Conservation (phyloP, 768 basidiomycete species). For the Xerocomellus chrysenteron region DNA sequence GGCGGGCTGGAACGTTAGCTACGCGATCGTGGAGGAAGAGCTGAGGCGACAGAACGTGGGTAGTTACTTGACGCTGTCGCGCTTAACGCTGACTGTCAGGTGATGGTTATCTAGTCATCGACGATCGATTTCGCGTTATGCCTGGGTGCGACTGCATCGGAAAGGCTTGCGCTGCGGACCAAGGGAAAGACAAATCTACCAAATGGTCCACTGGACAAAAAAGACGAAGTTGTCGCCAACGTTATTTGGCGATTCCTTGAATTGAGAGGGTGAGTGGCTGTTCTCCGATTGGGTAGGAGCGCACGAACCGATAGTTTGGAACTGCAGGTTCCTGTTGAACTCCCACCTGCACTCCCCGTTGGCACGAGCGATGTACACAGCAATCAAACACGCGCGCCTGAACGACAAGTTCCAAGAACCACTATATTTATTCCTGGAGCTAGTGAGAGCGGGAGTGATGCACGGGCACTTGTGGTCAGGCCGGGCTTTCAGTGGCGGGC, state of each 20-base stretch:
- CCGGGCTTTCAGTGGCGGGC: constrained; percentile 88
- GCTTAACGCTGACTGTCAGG: constrained; percentile 27
- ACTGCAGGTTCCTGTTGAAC: constrained; percentile 78
- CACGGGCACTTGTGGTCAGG: constrained; percentile 91
- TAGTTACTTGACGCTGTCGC: constrained; percentile 20
- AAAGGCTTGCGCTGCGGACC: constrained; percentile 80
- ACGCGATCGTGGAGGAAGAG: constrained; percentile 87
- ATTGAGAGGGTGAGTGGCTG: constrained; percentile 69
- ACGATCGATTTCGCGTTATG: constrained; percentile 97
- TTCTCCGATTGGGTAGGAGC: constrained; percentile 2
- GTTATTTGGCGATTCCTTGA: constrained; percentile 99
- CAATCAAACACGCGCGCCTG: constrained; percentile 71
- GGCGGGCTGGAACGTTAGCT: constrained; percentile 85
- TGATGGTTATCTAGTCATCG: constrained; percentile 63
- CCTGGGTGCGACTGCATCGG: constrained; percentile 83
- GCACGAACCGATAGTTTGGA: constrained; percentile 9
- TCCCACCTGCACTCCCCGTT: constrained; percentile 86
- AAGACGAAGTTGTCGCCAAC: constrained; percentile 97
- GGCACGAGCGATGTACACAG: constrained; percentile 88
- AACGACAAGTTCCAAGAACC: constrained; percentile 99
- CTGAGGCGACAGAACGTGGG: constrained; percentile 94
- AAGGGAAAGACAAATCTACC: constrained; percentile 56
- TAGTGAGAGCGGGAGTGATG: constrained; percentile 95
- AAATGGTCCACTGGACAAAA: constrained; percentile 76
- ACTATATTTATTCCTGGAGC: constrained; percentile 90